Base-by-base conservation (phyloP, 805 yeast species). In the Jamesozyma lodderae region DNA sequence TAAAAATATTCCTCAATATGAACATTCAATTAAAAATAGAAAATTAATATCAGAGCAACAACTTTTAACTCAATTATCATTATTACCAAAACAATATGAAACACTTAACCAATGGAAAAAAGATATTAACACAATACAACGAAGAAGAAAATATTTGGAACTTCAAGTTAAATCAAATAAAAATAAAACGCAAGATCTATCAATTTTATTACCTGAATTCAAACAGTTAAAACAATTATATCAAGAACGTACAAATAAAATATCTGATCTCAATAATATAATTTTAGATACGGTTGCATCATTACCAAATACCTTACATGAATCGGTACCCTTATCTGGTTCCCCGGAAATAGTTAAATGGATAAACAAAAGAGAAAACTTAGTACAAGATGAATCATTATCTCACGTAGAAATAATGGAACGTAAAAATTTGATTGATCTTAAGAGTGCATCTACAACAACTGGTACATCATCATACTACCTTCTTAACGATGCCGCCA, bases 401-500 rank as follows among this genome's bases (percentile, higher is more conserved):
- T 85, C 81, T 51, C 98, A 92, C 56, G 74, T 79, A 33, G 61
- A 55, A 4, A 81, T 92, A n/a, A 87, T 84, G 45, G 75, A 69
- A 17, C 58, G 63, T n/a, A 69, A 85, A 25, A 74, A 77, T 0
- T 60, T 90, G 19, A 61, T 86, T 19, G 92, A 92, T 41, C 72
- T 92, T 37, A 63, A 66, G 14, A 66, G 73, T 0, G 96, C 95
- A 0, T 66, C 96, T 0, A 67, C 71, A 23, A 74, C 85, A 1
- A 73, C 92, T 6, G 96, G 96, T 0, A 60, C 68, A 1, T 84
- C 95, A 2, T 87, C 94, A 81, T 88, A 87, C 55, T 92, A 84
- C 51, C 62, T 92, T 5, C 43, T 80, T 1, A 84, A 85, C 15
- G 94, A 81, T 45, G 96, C 92, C 15, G 96, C 96, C 0, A 63